Base-by-base conservation (phyloP, 2,329 filamentous ascomycete genomes). In the Eurotiales sp. region DNA sequence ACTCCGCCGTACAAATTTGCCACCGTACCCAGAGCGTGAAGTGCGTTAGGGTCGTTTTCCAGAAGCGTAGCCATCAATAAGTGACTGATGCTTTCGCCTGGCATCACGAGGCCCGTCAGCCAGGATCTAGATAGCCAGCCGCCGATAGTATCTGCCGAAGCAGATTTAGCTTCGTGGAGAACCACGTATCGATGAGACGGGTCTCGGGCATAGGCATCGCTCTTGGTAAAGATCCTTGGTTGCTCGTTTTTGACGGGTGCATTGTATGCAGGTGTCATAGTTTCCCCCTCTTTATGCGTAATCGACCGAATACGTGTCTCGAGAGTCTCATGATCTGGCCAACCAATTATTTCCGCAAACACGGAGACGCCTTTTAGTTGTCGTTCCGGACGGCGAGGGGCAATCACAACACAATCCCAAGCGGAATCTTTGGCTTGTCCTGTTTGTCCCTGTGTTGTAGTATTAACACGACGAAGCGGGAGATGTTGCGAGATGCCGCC, bases 51-150 rank as follows among this genome's bases (percentile, higher is more conserved):
- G 50, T 80, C 77, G 55, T 81, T 82, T 53, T 83, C 80, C 2
- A 83, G 64, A 6, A 82, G 54, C 0, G 78, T 78, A 2, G 74
- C 75, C 29, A 83, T 78, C n/a, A 83, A 67, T 22, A 82, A 70
- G 51, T 82, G 75, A 34, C 71, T 74, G 17, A 79, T 76, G 3
- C 72, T 61, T 57, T 80, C 76, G 3, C 80, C 80, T 0, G 80
- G 79, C 32, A 82, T 61, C 1, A 82, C 69, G 19, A 82, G 64
- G 0, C 79, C 79, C 1, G 77, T 77, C 0, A 82, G 67, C 69
- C 77, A 82, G 7, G 76, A 76, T 23, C 78, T 73, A 46, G 77
- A 80, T 3, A 82, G 68, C 79, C 79, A 82, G 8, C 78, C 77
- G 30, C 76, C 70, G 23, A 72, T 63, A 21, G 73, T 67, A 62